Evolutionary conservation across 2,329 filamentous ascomycete genomes (phyloP).

Genomic region (Calonectria pseudoreteaudii): DNA sequence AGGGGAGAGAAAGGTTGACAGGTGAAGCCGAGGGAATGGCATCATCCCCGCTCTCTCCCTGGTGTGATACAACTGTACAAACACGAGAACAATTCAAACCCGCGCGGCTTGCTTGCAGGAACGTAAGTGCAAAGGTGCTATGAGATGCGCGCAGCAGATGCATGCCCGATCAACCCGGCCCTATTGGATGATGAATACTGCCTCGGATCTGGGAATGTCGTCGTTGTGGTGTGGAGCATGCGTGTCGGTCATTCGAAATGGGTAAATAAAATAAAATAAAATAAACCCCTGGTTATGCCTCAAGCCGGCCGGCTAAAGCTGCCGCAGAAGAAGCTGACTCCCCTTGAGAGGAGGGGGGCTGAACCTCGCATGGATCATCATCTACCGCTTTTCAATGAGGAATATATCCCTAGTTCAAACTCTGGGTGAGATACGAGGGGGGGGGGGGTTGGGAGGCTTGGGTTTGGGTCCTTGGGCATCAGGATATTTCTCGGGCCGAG

Average conservation of each 20-base stretch:
- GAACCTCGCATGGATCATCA: not conserved
- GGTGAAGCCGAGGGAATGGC: constrained; percentile 19
- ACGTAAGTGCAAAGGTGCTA: not conserved
- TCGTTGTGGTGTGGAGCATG: not conserved
- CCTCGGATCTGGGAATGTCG: not conserved
- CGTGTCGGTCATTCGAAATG: not conserved
- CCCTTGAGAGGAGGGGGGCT: no score
- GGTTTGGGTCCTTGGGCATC: not conserved
- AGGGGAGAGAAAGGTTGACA: constrained; percentile 20
- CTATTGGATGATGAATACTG: not conserved
- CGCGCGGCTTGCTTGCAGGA: not conserved
- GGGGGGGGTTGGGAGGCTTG: not conserved
- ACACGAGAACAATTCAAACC: constrained; percentile 21
- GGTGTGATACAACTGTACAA: constrained; percentile 40
- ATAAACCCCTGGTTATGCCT: not conserved
- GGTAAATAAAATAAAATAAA: no score
- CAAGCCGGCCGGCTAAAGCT: not conserved
- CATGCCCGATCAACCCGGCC: not conserved
- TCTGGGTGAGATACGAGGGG: no score
- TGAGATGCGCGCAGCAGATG: not conserved
- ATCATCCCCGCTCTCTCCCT: constrained; percentile 13
- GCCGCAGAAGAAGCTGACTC: not conserved
- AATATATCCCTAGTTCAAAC: not conserved
- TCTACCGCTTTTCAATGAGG: not conserved
- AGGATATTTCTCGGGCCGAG: not conserved